phyloP scores from a whole-genome alignment of 192 early-diverging fungal species.

The Coemansia sp. region DNA sequence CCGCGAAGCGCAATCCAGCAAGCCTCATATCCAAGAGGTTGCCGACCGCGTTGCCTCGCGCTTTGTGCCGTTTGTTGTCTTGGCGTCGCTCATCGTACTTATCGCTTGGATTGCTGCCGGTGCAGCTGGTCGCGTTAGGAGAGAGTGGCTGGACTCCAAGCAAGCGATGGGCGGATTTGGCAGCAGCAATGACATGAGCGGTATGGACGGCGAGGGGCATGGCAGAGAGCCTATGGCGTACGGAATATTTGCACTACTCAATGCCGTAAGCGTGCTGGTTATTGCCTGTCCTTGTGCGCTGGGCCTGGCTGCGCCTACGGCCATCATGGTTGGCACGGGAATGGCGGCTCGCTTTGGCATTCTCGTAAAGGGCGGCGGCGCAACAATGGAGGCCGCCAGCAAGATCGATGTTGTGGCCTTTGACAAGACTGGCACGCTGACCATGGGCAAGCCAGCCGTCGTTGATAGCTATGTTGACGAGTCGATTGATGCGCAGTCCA shows the following conservation, averaged over 20 bases:
- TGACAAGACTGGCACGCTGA: conserved; percentile 98
- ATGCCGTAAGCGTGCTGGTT: conserved; percentile 83
- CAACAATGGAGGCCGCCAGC: conserved; percentile 78
- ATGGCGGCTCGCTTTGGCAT: conserved; percentile 90
- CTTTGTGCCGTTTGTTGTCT: conserved; percentile 87
- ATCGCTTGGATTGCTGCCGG: conserved; percentile 66
- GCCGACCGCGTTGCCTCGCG: conserved; percentile 85
- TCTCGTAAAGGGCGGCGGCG: conserved; percentile 88
- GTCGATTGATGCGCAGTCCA: conserved; percentile 11
- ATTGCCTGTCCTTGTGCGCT: conserved; percentile 97
- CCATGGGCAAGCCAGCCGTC: conserved; percentile 69
- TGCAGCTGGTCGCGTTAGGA: conserved; percentile 26
- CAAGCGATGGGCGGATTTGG: conserved; percentile 45
- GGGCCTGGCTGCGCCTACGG: conserved; percentile 92
- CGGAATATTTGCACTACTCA: conserved; percentile 64
- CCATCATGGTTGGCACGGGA: conserved; percentile 98
- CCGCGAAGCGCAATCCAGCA: conserved; percentile 87
- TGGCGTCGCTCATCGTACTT: conserved; percentile 71
- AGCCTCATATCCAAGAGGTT: conserved; percentile 90
- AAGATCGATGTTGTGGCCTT: conserved; percentile 85
- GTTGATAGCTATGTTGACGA: conserved; percentile 29
- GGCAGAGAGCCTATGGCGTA: conserved; percentile 39
- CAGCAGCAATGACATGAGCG: neutral
- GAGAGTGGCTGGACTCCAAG: conserved; percentile 36
- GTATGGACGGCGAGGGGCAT: conserved; percentile 3